Conservation (phyloP, 768 basidiomycete genomes). For the Agaricus subrufescens region DNA sequence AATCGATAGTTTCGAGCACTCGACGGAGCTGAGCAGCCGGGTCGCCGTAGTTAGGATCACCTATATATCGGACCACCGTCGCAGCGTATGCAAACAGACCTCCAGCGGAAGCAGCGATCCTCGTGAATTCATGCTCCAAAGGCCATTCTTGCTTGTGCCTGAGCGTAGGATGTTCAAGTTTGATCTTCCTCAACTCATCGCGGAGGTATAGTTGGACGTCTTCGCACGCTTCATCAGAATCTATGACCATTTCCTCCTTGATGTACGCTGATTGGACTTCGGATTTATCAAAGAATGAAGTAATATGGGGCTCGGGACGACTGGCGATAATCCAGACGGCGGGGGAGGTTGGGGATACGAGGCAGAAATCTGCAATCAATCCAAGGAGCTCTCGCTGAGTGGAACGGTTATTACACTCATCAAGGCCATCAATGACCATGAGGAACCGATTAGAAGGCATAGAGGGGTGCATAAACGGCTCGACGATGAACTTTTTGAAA, state of each 20-base stretch:
- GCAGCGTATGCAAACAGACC: slow-evolving; percentile 21
- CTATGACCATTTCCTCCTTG: background rate
- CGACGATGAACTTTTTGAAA: too few relatives aligned
- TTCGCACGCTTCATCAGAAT: too few relatives aligned
- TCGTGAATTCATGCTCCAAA: background rate
- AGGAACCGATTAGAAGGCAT: too few relatives aligned
- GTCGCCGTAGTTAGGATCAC: background rate
- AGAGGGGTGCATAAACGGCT: too few relatives aligned
- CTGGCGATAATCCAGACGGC: slow-evolving; percentile 19
- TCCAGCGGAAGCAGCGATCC: slow-evolving; percentile 15
- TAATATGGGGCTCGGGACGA: slow-evolving; percentile 5
- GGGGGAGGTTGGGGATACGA: slow-evolving; percentile 5
- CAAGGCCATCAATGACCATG: too few relatives aligned
- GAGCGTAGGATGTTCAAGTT: too few relatives aligned
- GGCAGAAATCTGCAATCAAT: background rate
- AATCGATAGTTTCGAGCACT: background rate
- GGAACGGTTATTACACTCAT: too few relatives aligned
- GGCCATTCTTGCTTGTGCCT: slow-evolving; percentile 14
- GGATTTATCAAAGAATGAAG: slow-evolving; percentile 1
- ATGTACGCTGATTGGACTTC: background rate
- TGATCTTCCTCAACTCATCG: too few relatives aligned
- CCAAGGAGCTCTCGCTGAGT: background rate
- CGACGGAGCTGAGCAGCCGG: background rate
- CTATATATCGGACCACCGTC: too few relatives aligned
- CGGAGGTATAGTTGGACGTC: too few relatives aligned